These are phyloP conservation scores for Gigaspora rosea DNA, from an alignment of 192 early-diverging fungal species.

Conservation along the genomic window DNA sequence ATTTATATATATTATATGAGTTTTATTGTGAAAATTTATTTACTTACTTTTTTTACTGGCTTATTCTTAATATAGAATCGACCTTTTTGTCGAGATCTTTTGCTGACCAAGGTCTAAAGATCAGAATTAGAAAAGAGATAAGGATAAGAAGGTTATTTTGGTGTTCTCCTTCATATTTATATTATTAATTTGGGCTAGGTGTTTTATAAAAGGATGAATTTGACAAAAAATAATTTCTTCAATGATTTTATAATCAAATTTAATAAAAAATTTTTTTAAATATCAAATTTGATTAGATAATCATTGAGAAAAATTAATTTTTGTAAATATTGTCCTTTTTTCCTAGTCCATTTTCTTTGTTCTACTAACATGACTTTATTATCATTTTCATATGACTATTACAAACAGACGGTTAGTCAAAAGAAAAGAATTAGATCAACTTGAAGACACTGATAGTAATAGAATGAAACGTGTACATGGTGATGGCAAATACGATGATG, in stretches of 20 bases:
- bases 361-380: neutral
- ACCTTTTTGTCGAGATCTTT: conserved; percentile 87
- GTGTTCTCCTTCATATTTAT: no score
- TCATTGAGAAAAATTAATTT: no score
- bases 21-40: no score
- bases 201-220: no score
- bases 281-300: no score
- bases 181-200: no score
- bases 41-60: neutral
- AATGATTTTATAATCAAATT: no score
- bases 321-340: no score
- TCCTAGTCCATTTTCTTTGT: no score
- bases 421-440: neutral
- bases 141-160: conserved; percentile 44
- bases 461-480: conserved; percentile 1
- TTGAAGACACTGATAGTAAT: neutral
- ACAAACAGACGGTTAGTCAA: neutral
- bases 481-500: neutral
- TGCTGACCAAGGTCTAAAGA: conserved; percentile 96
- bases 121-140: conserved; percentile 90
- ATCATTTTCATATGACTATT: neutral
- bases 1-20: no score
- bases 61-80: conserved; percentile 57
- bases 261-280: no score
- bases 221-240: no score